Evolutionary conservation across 176 grass and related monocot species (phyloP), one percentile per base, ranked within the genome.

Genomic region (Luzula sylvatica): DNA sequence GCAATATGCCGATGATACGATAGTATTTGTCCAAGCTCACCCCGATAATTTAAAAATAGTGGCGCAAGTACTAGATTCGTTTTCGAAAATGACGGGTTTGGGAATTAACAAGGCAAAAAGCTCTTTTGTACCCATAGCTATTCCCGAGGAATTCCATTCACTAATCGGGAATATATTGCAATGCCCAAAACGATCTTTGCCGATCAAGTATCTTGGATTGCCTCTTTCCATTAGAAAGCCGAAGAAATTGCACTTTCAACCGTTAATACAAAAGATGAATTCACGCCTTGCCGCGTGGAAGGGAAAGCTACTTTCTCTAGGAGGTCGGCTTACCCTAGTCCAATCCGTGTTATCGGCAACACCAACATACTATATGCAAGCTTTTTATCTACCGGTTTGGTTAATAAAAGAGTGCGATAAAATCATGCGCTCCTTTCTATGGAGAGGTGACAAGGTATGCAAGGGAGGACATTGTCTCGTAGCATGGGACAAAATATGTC

Each of bases 1-100:
- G n/a, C 51, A 29, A 29, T 55, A 55, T 23, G 51, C 51, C 11
- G 51, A 55, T 29, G 51, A 55, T 29, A 29, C 25, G 8, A 55
- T 55, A 13, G 3, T 55, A 20, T 23, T 55, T 14, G 14, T 55
- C 7, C 4, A 24, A 26, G 22, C 51, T 13, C 11, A 24, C 11
- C 22, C 51, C 3, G 3, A 55, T 3, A 20, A 16, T 3, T 20
- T 55, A 11, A 26, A 11, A 55, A 3, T 24, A 24, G 5, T 29
- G 23, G 22, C 22, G 11, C n/a, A 5, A 7, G 25, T 23, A 3
- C 51, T 55, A 4, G 12, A 14, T 5, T 4, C 3, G 11, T 55
- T 55, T 23, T 4, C 3, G 3, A 14, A 55, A 26, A 20, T 29
- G 23, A 18, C 51, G 18, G 20, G 15, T 4, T 15, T 55, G 3